Evolutionary conservation across 164 flowering plant species (phyloP).

Genomic region (Cinnamomum chago): DNA sequence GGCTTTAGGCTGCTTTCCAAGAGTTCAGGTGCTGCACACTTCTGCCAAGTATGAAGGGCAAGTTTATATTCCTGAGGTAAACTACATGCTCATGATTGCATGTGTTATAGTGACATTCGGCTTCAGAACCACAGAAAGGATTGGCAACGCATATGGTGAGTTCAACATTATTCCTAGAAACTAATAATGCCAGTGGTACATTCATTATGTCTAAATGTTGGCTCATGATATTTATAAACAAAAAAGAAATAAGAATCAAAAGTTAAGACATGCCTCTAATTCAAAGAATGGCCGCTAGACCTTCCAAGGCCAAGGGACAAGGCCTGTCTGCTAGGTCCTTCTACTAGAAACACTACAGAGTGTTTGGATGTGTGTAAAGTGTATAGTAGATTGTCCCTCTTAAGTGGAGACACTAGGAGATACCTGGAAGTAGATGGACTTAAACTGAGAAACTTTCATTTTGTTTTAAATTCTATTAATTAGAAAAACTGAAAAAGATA

Average conservation of each 20-base stretch:
- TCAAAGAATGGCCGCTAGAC: neutral
- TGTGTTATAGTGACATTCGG: constrained; percentile 43
- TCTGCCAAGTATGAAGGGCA: constrained; percentile 69
- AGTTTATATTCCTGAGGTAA: constrained; percentile 79
- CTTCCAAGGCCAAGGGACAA: neutral
- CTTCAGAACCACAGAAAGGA: constrained; percentile 49
- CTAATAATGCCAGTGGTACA: neutral
- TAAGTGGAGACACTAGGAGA: too few species aligned
- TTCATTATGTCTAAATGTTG: too few species aligned
- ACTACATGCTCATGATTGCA: constrained; percentile 57
- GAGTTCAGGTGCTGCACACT: constrained; percentile 72
- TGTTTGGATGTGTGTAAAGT: too few species aligned
- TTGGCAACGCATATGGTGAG: constrained; percentile 65
- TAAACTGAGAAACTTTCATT: too few species aligned
- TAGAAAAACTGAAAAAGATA: too few species aligned
- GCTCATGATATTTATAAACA: too few species aligned
- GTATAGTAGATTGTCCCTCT: too few species aligned
- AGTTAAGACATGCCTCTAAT: neutral
- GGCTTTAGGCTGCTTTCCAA: constrained; percentile 58
- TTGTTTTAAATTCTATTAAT: too few species aligned
- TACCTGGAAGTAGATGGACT: too few species aligned
- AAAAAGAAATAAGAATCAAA: neutral
- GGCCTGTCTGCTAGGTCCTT: neutral
- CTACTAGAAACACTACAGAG: too few species aligned
- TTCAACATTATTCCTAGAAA: neutral